A percentile compares a stretch with the other conserved stretches of the same genome.
phyloP scores from a whole-genome alignment of 2,329 filamentous ascomycete genomes.

The Microcyclospora pomicola region DNA sequence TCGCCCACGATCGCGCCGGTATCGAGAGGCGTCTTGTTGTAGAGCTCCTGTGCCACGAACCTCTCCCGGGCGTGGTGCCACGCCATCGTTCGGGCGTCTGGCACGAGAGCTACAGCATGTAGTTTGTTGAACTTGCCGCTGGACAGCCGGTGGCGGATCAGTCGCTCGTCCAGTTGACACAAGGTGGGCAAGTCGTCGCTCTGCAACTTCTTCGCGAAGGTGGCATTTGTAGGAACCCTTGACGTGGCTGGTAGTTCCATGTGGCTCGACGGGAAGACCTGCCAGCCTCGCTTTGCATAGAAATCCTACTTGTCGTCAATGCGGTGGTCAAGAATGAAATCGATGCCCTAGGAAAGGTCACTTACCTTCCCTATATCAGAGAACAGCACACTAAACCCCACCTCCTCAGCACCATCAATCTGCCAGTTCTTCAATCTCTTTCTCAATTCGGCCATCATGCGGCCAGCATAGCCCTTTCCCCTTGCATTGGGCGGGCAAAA shows the following conservation, averaged over 20 bases:
- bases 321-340: neutral
- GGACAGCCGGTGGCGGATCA: conserved; percentile 43
- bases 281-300: conserved; percentile 68
- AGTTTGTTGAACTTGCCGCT: neutral
- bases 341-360: no score
- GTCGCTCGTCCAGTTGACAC: conserved; percentile 49
- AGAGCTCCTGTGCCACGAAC: conserved; percentile 54
- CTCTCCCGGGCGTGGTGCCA: conserved; percentile 77
- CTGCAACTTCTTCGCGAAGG: conserved; percentile 30
- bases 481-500: conserved; percentile 55
- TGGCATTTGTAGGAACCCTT: conserved; percentile 6
- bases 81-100: conserved; percentile 51
- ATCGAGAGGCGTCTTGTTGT: conserved; percentile 38
- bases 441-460: conserved; percentile 59
- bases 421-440: conserved; percentile 40
- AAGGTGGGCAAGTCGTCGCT: conserved; percentile 48
- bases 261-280: conserved; percentile 58
- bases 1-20: conserved; percentile 49
- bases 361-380: conserved; percentile 66
- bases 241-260: conserved; percentile 43
- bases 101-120: conserved; percentile 48
- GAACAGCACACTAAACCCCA: conserved; percentile 63
- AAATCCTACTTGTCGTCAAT: conserved; percentile 33
- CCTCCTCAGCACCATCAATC: conserved; percentile 29
- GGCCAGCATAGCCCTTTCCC: conserved; percentile 60